A percentile compares a stretch with the other conserved stretches of the same genome.
Conservation (phyloP, 2,329 filamentous ascomycete species). For the Pseudogymnoascus sp. region DNA sequence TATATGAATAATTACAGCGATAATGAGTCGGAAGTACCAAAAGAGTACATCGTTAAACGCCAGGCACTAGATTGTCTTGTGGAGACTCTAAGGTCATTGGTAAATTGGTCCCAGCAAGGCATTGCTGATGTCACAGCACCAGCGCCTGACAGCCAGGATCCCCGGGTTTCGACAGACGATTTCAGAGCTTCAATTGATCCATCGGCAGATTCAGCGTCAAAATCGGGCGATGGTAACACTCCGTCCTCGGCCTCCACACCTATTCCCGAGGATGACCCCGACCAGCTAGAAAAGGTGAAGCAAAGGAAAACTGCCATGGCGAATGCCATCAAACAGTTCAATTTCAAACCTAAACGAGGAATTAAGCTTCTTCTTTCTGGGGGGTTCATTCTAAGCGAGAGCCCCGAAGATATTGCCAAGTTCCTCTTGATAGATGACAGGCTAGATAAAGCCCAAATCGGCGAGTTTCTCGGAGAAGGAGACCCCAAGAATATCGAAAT, state of each 20-base stretch:
- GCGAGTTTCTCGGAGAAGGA: conserved; percentile 90
- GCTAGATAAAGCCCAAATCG: conserved; percentile 84
- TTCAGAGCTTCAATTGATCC: conserved; percentile 72
- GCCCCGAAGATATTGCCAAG: conserved; percentile 70
- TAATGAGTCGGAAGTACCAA: conserved; percentile 67
- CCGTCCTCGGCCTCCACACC: conserved; percentile 57
- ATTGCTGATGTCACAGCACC: conserved; percentile 53
- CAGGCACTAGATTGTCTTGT: conserved; percentile 82
- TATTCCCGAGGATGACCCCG: conserved; percentile 77
- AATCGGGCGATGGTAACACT: conserved; percentile 44
- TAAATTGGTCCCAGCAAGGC: conserved; percentile 73
- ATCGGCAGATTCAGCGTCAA: conserved; percentile 52
- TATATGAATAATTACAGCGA: conserved; percentile 36
- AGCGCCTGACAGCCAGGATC: conserved; percentile 38
- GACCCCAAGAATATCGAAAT: conserved; percentile 89
- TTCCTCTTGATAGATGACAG: conserved; percentile 77
- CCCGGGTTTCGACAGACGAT: conserved; percentile 44
- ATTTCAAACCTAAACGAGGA: conserved; percentile 94
- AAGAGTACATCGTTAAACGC: conserved; percentile 86
- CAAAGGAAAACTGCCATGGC: conserved; percentile 85
- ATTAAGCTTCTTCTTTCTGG: conserved; percentile 76
- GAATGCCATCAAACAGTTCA: conserved; percentile 86
- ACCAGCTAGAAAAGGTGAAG: conserved; percentile 89
- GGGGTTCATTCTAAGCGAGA: conserved; percentile 76
- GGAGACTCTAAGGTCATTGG: conserved; percentile 78